Evolutionary conservation across 805 yeast genomes (phyloP), one percentile per base, ranked within the genome.

Genomic region (Starmerella bacillaris): DNA sequence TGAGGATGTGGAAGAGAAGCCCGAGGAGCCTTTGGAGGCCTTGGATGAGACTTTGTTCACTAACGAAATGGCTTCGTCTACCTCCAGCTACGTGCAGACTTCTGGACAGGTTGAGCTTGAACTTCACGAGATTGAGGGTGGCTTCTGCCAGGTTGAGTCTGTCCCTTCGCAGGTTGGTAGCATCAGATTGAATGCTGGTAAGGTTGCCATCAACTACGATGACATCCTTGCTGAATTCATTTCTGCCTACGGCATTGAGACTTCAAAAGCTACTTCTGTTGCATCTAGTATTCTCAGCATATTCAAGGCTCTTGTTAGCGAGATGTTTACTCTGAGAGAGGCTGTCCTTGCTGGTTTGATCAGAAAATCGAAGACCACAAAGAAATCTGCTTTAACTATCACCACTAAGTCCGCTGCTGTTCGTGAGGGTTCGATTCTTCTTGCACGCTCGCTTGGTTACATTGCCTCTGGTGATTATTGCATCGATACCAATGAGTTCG

Each of bases 311-410:
- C 48, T 63, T 39, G 46, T 56, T 39, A 33, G 45, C 33, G 68
- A 62, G 34, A 47, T 54, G 21, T 39, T 61, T 21, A 52, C 46
- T n/a, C 60, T 61, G 21, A 57, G 70, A 37, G 68, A 64, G 50
- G 47, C 53, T 5, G 60, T 58, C 41, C 34, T 65, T 35, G 67
- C 68, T 19, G 69, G 67, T 40, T 43, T 65, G 21, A 48, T 63
- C 38, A 68, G 62, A 38, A 46, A 63, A 8, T 52, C 55, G 39
- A 66, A 66, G 15, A 37, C 44, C 22, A 59, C 58, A 14, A 35
- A 42, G 27, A 18, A 19, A 11, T 40, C 41, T 22, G 46, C 37
- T 9, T 22, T 9, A 9, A 12, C 9, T 9, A 6, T 26, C 16
- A 11, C 7, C 9, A 26, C 29, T 5, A 7, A 8, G 8, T 26